These are phyloP conservation scores for Sonneratia caseolaris DNA, from an alignment of 345 rosid genomes.

Conservation along the genomic window DNA sequence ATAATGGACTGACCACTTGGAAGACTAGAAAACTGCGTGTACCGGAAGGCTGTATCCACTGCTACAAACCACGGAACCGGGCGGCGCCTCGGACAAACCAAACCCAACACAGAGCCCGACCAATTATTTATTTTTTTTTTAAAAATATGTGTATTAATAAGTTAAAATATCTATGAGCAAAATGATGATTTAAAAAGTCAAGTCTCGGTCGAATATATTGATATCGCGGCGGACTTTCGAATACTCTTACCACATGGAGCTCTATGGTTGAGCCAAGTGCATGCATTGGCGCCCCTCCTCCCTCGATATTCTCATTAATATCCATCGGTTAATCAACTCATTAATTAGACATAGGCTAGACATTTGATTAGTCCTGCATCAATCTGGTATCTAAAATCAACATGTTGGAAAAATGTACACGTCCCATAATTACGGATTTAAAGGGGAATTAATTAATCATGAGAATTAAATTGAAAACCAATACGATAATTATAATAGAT, in stretches of 20 bases:
- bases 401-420: too few relatives aligned
- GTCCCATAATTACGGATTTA: too few relatives aligned
- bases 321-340: too few relatives aligned
- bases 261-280: neutral
- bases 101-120: neutral
- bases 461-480: too few relatives aligned
- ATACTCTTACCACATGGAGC: neutral
- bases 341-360: too few relatives aligned
- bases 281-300: neutral
- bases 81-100: slow-evolving; percentile 3
- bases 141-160: neutral
- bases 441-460: too few relatives aligned
- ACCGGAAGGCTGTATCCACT: neutral
- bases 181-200: too few relatives aligned
- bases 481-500: too few relatives aligned
- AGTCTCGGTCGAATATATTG: too few relatives aligned
- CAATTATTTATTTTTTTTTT: neutral
- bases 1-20: neutral
- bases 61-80: neutral
- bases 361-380: too few relatives aligned
- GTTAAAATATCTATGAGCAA: too few relatives aligned
- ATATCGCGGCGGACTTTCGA: neutral
- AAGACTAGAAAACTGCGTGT: neutral
- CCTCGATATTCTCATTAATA: neutral
- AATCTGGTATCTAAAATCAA: too few relatives aligned